These are phyloP conservation scores for Annulohypoxylon stygium DNA, from an alignment of 495 filamentous ascomycete species.

Conservation along the genomic window DNA sequence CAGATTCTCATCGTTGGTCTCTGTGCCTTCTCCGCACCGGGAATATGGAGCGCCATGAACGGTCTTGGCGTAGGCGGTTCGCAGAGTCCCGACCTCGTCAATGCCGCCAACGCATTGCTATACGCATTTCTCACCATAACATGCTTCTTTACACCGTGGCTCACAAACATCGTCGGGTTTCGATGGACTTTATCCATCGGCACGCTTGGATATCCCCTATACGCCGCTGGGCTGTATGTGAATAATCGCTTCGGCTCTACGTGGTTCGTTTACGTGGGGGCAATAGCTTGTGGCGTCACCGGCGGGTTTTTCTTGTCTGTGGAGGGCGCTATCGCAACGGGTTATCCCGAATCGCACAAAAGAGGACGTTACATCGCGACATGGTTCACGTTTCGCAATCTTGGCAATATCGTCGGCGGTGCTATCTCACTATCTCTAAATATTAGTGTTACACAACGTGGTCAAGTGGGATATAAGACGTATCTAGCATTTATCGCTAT, in stretches of 20 bases:
- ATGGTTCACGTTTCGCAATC: constrained; percentile 64
- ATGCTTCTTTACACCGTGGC: constrained; percentile 59
- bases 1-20: constrained; percentile 44
- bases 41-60: constrained; percentile 66
- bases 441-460: constrained; percentile 52
- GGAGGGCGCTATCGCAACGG: constrained; percentile 65
- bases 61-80: constrained; percentile 63
- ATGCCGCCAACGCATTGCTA: constrained; percentile 65
- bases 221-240: constrained; percentile 62
- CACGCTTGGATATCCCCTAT: constrained; percentile 62
- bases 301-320: constrained; percentile 64
- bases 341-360: constrained; percentile 62
- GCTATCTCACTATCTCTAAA: constrained; percentile 64
- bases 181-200: constrained; percentile 62
- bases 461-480: constrained; percentile 62
- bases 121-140: constrained; percentile 61
- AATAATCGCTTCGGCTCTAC: constrained; percentile 63
- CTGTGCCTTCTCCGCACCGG: constrained; percentile 53
- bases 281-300: constrained; percentile 61
- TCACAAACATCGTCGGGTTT: constrained; percentile 60
- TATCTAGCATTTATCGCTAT: constrained; percentile 64
- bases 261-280: constrained; percentile 64
- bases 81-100: constrained; percentile 60
- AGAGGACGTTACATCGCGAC: constrained; percentile 63
- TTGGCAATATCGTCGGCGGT: constrained; percentile 64